Conservation (phyloP, 331 rosid species). For the Malus hybrid region DNA sequence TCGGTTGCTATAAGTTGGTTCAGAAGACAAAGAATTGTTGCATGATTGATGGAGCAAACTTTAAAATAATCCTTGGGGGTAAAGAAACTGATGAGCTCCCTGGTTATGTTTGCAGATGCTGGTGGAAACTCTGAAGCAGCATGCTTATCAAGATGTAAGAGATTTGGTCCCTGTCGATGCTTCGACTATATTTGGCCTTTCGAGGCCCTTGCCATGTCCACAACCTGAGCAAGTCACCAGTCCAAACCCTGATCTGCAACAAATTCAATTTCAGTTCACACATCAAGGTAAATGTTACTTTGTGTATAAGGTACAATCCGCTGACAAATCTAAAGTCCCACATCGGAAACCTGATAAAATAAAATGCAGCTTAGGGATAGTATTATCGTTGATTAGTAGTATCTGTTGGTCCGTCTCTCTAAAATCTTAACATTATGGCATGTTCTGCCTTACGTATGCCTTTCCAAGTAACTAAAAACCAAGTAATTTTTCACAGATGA, state of each 20-base stretch:
- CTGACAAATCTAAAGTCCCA: too few species aligned
- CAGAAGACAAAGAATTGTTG: neutral
- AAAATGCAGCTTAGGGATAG: too few species aligned
- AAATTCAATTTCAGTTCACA: slow-evolving; percentile 1
- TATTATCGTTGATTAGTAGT: too few species aligned
- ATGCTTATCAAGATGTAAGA: slow-evolving; percentile 1
- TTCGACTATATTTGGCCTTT: slow-evolving; percentile 1
- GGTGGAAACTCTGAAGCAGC: slow-evolving; percentile 11
- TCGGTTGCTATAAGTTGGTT: neutral
- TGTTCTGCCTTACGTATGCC: neutral
- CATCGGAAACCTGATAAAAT: too few species aligned
- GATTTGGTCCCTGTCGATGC: slow-evolving; percentile 20
- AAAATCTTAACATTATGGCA: neutral
- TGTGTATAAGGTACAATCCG: neutral
- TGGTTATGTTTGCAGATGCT: slow-evolving; percentile 1
- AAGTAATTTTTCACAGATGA: slow-evolving; percentile 14
- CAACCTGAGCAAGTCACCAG: slow-evolving; percentile 9
- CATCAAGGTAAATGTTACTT: slow-evolving; percentile 24
- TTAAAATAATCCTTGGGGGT: neutral
- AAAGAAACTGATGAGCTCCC: neutral
- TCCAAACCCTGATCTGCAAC: slow-evolving; percentile 27
- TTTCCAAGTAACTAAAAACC: neutral
- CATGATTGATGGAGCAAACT: too few species aligned
- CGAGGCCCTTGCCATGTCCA: slow-evolving; percentile 15
- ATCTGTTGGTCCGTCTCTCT: neutral